Evolutionary conservation across 352 stramenopile genomes (phyloP), one percentile per base, ranked within the genome.

Genomic region (Globisporangium middletonii): DNA sequence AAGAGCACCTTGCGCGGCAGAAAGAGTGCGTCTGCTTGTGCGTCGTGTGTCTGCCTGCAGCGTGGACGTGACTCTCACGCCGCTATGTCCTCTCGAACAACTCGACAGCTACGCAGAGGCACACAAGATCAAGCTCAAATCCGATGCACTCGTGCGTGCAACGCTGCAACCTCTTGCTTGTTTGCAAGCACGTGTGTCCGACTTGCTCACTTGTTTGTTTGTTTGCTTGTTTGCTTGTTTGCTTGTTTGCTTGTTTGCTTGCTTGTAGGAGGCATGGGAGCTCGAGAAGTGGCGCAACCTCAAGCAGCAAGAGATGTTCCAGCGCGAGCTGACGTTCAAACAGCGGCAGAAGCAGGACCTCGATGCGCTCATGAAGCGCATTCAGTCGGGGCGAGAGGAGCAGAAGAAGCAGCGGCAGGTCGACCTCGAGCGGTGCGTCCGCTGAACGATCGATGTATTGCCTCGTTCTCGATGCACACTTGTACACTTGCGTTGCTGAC

Each of bases 101-200:
- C 44, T 37, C 7, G 30, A 27, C 58, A 87, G 83, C 64, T 98
- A 98, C 61, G 79, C 81, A 12, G 94, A 98, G 62, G 95, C 94
- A 6, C 94, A 98, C 71, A 97, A 98, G 77, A 97, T 98, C 67
- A 98, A 98, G 72, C 73, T 97, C 35, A 98, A 98, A 59, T 92
- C 92, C 41, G 94, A 98, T 65, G 85, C 85, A 6, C 68, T 98
- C 50, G 63, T 70, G 19, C 47, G 63, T 12, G 7, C 33, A 12
- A 38, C 33, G 12, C 12, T 9, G 33, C 9, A 9, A 13, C 33
- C 33, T 38, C 33, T 38, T 38, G 18, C 23, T 49, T 64, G 44
- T 12, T 50, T 54, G 11, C 3, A 45, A 15, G 12, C 3, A 45
- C 13, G 12, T n/a, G 41, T 19, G 15, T 23, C 18, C 6, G 13